Evolutionary conservation across 768 basidiomycete genomes (phyloP), one percentile per base, ranked within the genome.

Genomic region (Mycena maculata): DNA sequence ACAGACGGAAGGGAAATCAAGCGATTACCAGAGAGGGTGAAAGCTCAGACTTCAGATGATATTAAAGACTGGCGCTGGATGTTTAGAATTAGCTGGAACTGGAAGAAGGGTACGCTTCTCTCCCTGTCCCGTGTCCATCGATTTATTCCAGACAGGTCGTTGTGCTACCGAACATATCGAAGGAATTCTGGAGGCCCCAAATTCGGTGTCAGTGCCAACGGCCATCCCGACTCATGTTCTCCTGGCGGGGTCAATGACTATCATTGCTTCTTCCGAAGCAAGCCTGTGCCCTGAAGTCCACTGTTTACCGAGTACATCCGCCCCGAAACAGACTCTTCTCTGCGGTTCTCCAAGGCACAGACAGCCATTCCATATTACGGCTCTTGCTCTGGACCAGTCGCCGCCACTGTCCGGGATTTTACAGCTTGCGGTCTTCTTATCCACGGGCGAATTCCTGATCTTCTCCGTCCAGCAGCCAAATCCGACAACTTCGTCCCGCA

Each of bases 71-170:
- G 92, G 92, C 93, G 92, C 77, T 91, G 87, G 87, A 93, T 94
- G 92, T 94, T 93, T 76, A 85, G 91, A 60, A 91, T 93, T 68
- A 92, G 91, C 71, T 88, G 88, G 18, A 94, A 94, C 71, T 94
- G 93, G 93, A 86, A 85, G 75, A 91, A 80, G 78, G 93, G 93
- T 93, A 15, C 49, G 45, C 27, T n/a, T 20, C 6, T 20, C 2
- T 6, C 25, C 22, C 72, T 70, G 83, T 60, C 25, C 28, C 39
- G 22, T n/a, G 31, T 54, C 31, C 25, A 1, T 11, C 23, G 55
- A 50, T 33, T 58, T 18, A 47, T 27, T 42, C 39, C 68, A 55
- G 60, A 20, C 76, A 94, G 92, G 92, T 68, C 90, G 90, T 20
- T 93, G 92, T 74, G 72, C 78, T 25, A 82, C 89, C 3, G 82